Conservation (phyloP, 768 basidiomycete genomes). For the Termitomyces titanicus region DNA sequence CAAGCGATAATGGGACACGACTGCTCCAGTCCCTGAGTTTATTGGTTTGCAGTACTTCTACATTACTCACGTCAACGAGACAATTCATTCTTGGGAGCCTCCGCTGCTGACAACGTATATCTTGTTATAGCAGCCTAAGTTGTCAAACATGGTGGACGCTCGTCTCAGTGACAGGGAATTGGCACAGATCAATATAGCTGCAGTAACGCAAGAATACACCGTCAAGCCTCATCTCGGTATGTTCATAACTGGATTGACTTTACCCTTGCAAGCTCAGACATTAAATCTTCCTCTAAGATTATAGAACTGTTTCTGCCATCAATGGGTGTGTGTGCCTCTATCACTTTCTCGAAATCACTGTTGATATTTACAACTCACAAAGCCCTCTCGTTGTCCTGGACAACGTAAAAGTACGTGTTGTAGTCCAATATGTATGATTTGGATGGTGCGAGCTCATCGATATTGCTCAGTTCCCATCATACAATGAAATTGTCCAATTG, state of each 20-base stretch:
- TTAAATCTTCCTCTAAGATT: constrained; percentile 53
- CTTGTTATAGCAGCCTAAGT: neutral
- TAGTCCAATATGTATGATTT: constrained; percentile 5
- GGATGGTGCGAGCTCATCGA: neutral
- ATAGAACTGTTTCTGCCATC: constrained; percentile 97
- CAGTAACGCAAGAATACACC: constrained; percentile 84
- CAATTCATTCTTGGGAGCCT: neutral
- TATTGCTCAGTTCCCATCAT: constrained; percentile 78
- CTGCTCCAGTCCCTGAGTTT: neutral
- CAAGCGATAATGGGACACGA: neutral
- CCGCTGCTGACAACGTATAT: neutral
- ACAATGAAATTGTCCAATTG: constrained; percentile 96
- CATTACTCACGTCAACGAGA: neutral
- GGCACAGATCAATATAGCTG: constrained; percentile 81
- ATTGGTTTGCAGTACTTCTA: neutral
- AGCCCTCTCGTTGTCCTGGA: constrained; percentile 96
- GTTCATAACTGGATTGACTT: constrained; percentile 21
- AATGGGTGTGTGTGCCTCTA: constrained; percentile 62
- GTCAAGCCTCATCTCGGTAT: constrained; percentile 87
- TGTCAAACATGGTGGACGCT: constrained; percentile 42
- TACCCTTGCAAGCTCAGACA: constrained; percentile 8
- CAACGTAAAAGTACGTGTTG: constrained; percentile 83
- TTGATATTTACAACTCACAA: constrained; percentile 8
- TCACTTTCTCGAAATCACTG: constrained; percentile 2
- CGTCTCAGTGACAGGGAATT: constrained; percentile 70